A percentile compares a stretch with the other conserved stretches of the same genome.
Evolutionary conservation across 2,329 filamentous ascomycete genomes (phyloP).

Genomic region (Alternaria consortialis): DNA sequence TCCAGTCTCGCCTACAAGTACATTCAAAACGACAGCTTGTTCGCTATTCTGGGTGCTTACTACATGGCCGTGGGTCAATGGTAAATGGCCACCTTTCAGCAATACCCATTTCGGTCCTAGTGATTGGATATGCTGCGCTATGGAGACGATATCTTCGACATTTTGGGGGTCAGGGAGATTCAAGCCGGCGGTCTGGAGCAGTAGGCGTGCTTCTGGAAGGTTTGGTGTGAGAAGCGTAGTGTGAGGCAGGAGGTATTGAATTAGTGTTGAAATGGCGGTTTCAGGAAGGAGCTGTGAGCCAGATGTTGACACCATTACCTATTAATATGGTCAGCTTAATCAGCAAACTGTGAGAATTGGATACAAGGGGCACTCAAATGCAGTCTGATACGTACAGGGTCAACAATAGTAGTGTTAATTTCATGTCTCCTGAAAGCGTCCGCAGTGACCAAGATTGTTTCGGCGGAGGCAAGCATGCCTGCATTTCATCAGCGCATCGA

Average conservation of each 20-base stretch:
- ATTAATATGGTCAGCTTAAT: neutral
- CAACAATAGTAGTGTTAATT: slow-evolving; percentile 70
- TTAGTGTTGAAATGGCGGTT: slow-evolving; percentile 69
- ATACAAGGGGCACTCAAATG: neutral
- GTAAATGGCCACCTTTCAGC: slow-evolving; percentile 90
- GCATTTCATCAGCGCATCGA: slow-evolving; percentile 15
- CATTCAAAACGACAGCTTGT: slow-evolving; percentile 74
- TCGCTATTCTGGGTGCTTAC: slow-evolving; percentile 68
- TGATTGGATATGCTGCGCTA: slow-evolving; percentile 71
- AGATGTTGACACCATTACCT: slow-evolving; percentile 92
- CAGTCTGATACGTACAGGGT: slow-evolving; percentile 69
- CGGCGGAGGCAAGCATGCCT: slow-evolving; percentile 84
- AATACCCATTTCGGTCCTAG: slow-evolving; percentile 83
- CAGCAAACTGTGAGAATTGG: no score
- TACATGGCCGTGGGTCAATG: slow-evolving; percentile 71
- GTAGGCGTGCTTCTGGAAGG: slow-evolving; percentile 74
- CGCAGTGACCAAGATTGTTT: slow-evolving; percentile 74
- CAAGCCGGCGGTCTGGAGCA: slow-evolving; percentile 65
- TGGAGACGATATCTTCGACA: slow-evolving; percentile 71
- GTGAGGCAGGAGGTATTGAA: slow-evolving; percentile 67
- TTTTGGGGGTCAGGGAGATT: slow-evolving; percentile 60
- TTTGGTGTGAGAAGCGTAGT: slow-evolving; percentile 80
- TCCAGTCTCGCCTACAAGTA: slow-evolving; percentile 72
- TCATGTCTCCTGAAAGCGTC: slow-evolving; percentile 67
- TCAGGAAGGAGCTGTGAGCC: slow-evolving; percentile 73